Evolutionary conservation across 768 basidiomycete species (phyloP), one percentile per base, ranked within the genome.

Genomic region (Trametes gibbosa): DNA sequence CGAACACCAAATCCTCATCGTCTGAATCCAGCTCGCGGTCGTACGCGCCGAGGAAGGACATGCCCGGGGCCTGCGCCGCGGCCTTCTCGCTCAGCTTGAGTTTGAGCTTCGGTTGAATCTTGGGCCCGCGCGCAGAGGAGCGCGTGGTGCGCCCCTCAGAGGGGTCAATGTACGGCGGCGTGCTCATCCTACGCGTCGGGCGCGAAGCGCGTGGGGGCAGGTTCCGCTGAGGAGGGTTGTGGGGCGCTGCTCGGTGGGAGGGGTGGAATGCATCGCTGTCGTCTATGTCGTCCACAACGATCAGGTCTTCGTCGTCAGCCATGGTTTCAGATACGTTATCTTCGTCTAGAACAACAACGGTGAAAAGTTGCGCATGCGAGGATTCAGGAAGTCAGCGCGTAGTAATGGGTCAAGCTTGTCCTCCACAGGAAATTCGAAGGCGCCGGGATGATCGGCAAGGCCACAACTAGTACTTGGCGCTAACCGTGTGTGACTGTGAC

Each of bases 21-120:
- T 98, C 93, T 50, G 92, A 95, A 72, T 98, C 96, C 52, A 98
- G 76, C 70, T 98, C 96, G 42, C 95, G 79, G 75, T 98, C 95
- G 72, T 95, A 98, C 13, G 87, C 81, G 7, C 96, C 96, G 55
- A 95, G 75, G 71, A 95, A 95, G 32, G 88, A 90, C 84, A 85
- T 89, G 59, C 91, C 92, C 50, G 87, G 89, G 29, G 89, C 88
- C 67, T 88, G 87, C 32, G 86, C 84, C 7, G 85, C 89, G 3
- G 88, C 84, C 66, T 89, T 90, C 59, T 91, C 92, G 71, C 90
- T 88, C 66, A 95, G 75, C 74, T 94, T 94, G 51, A 95, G 83
- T 71, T 93, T 95, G 35, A 95, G 81, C 71, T 92, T 95, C 6
- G 92, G 90, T 64, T 67, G 67, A 6, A 63, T 53, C 63, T 65